Conservation (phyloP, 2,329 filamentous ascomycete species). For the Rhynchosporium graminicola region DNA sequence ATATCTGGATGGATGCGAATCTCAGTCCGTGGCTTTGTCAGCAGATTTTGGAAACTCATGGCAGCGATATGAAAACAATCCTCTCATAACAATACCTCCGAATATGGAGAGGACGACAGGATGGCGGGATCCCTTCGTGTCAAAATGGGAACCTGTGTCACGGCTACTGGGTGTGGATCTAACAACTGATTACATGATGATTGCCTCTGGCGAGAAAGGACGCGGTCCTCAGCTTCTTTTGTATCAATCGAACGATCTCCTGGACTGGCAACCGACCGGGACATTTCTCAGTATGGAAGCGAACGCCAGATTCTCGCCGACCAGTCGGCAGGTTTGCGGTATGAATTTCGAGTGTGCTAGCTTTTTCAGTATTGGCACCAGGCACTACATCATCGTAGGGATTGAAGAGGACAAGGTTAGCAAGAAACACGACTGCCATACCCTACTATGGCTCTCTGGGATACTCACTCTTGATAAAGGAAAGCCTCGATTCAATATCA, state of each 20-base stretch:
- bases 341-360: constrained; percentile 33
- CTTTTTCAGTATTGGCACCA: constrained; percentile 30
- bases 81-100: constrained; percentile 26
- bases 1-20: constrained; percentile 31
- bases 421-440: constrained; percentile 20
- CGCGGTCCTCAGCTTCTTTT: constrained; percentile 27
- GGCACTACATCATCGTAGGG: constrained; percentile 30
- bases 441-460: constrained; percentile 26
- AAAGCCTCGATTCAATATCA: constrained; percentile 27
- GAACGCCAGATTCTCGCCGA: constrained; percentile 20
- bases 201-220: constrained; percentile 27
- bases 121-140: constrained; percentile 33
- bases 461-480: constrained; percentile 25
- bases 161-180: constrained; percentile 18
- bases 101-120: constrained; percentile 25
- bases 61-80: constrained; percentile 30
- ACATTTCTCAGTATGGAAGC: constrained; percentile 24
- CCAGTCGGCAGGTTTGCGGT: constrained; percentile 23
- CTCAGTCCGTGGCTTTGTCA: constrained; percentile 31
- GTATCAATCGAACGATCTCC: constrained; percentile 28
- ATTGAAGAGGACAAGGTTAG: constrained; percentile 28
- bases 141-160: constrained; percentile 26
- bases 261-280: constrained; percentile 27
- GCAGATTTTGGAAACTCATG: constrained; percentile 31
- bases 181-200: constrained; percentile 29